phyloP scores from a whole-genome alignment of 148 eudicot genomes.

The Cornus florida region DNA sequence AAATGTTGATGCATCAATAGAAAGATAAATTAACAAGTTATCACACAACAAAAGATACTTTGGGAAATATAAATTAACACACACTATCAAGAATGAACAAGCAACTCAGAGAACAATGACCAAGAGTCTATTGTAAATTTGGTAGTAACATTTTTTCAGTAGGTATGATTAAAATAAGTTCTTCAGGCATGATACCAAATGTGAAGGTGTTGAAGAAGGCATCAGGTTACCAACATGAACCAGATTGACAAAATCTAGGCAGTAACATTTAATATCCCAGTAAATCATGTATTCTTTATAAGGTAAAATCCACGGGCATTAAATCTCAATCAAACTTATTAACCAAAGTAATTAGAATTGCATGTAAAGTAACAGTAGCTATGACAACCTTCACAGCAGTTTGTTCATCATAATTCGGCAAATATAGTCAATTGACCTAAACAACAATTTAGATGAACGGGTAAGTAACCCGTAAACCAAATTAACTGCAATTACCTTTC shows the following conservation, averaged over 20 bases:
- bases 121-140: neutral
- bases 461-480: neutral
- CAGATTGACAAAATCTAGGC: neutral
- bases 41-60: neutral
- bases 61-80: neutral
- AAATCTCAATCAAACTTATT: neutral
- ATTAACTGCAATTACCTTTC: conserved; percentile 50
- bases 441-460: neutral
- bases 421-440: neutral
- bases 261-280: neutral
- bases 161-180: neutral
- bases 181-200: too few species aligned
- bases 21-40: neutral
- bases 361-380: neutral
- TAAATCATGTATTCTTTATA: neutral
- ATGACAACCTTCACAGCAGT: neutral
- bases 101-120: neutral
- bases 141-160: neutral
- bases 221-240: neutral
- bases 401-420: neutral
- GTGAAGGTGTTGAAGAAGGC: neutral
- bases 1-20: conserved; percentile 5
- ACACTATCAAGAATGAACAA: neutral
- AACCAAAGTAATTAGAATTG: neutral
- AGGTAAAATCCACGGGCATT: neutral